These are phyloP conservation scores for Psophocarpus tetragonolobus DNA, from an alignment of 306 rosid genomes.

Conservation along the genomic window DNA sequence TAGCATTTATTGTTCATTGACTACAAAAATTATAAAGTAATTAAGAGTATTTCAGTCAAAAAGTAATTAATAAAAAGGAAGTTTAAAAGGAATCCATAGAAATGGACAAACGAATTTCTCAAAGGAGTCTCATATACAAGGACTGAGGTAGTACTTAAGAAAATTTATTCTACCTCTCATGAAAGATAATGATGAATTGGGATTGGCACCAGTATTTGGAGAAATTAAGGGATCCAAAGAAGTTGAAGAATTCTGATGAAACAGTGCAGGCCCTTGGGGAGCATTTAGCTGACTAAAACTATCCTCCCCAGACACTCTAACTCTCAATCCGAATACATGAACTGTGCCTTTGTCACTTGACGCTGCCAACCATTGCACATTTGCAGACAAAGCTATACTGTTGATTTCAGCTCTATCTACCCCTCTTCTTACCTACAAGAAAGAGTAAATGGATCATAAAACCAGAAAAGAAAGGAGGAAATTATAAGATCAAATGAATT, in stretches of 20 bases:
- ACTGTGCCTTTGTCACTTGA: conserved; percentile 96
- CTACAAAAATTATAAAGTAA: too few relatives aligned
- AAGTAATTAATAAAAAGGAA: too few relatives aligned
- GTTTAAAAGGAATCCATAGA: too few relatives aligned
- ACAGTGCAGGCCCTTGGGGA: conserved; percentile 54
- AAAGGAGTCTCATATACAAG: too few relatives aligned
- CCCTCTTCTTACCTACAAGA: conserved; percentile 85
- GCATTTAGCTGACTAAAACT: conserved; percentile 42
- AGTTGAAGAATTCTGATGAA: conserved; percentile 76
- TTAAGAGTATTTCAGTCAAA: too few relatives aligned
- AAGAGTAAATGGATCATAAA: conserved; percentile 9
- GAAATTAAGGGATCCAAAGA: conserved; percentile 78
- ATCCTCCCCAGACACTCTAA: conserved; percentile 75
- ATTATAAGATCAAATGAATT: conserved; percentile 25
- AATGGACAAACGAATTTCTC: too few relatives aligned
- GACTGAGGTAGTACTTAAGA: too few relatives aligned
- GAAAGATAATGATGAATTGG: conserved; percentile 85
- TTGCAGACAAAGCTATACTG: conserved; percentile 80
- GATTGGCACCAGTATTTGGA: conserved; percentile 73
- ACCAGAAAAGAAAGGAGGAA: neutral
- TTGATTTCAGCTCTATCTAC: conserved; percentile 86
- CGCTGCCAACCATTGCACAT: conserved; percentile 93
- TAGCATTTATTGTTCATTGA: too few relatives aligned
- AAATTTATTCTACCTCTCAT: conserved; percentile 70
- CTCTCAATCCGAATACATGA: conserved; percentile 86